Base-by-base conservation (phyloP, 805 yeast species). In the Teunomyces cretensis region DNA sequence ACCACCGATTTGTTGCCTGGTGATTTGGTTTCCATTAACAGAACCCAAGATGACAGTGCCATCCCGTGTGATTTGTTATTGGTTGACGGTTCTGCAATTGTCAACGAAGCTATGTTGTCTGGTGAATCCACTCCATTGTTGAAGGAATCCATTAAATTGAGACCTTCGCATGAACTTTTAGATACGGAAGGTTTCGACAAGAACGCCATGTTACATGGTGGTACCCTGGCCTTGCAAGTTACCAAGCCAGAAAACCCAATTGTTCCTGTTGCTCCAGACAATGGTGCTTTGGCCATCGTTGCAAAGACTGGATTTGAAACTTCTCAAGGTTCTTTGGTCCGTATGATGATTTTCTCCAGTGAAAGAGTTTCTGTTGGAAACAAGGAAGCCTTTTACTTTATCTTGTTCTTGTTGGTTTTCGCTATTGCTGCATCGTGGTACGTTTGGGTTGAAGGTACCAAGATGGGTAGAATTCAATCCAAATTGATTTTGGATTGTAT, bases 301-400 rank as follows among this genome's bases (percentile, higher is more conserved):
- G 74, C 87, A 33, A 90, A 88, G 64, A 92, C 97, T 38, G 99
- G 99, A n/a, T 94, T 94, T 61, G 99, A 94, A 70, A 94, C 99
- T 33, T 84, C 96, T 33, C 99, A 94, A 72, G 99, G 99, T 58
- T 87, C 96, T 44, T 79, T 94, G 47, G 99, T 94, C 44, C 86
- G 99, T 70, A 94, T 92, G 57, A 94, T 92, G 99, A 88, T 94
- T 57, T 94, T 87, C 69, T 88, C 97, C 13, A 86, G 96, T 60
- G 99, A 94, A 68, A 85, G 97, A 65, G 94, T 94, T 51, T 88
- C 96, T 45, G 97, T 91, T 44, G 98, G 96, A 44, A 92, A 89
- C 68, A 86, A 82, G 62, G 99, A 94, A 70, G 94, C 98, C 0
- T 81, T 94, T 60, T 84, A 86, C 69, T 94, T 94, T 65, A 91